phyloP scores from a whole-genome alignment of 2,329 filamentous ascomycete species.

The Samsoniella hepiali region DNA sequence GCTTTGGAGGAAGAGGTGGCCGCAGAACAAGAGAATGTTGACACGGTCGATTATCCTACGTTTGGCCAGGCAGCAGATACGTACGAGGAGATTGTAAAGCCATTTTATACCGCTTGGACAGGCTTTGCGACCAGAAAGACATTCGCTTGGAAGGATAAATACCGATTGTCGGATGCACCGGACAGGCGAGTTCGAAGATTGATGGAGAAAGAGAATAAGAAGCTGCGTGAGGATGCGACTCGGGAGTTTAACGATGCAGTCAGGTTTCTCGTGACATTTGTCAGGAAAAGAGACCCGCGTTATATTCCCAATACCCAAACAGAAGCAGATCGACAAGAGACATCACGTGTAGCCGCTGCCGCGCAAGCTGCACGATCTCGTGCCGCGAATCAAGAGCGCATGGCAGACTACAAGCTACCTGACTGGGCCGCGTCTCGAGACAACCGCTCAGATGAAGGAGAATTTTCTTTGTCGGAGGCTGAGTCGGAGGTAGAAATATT shows the following conservation, averaged over 20 bases:
- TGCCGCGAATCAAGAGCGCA: conserved; percentile 74
- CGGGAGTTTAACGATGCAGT: conserved; percentile 93
- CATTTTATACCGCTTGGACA: conserved; percentile 79
- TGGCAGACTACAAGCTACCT: conserved; percentile 63
- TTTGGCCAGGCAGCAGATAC: conserved; percentile 76
- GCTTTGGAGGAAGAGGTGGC: conserved; percentile 76
- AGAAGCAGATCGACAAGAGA: conserved; percentile 75
- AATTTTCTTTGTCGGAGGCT: conserved; percentile 60
- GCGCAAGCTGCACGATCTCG: conserved; percentile 82
- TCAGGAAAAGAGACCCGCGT: conserved; percentile 85
- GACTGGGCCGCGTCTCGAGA: conserved; percentile 69
- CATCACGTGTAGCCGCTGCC: conserved; percentile 71
- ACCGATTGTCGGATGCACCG: conserved; percentile 78
- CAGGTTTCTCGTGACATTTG: conserved; percentile 78
- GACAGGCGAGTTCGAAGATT: conserved; percentile 77
- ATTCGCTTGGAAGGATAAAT: conserved; percentile 87
- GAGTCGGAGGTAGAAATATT: conserved; percentile 58
- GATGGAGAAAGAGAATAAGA: conserved; percentile 95
- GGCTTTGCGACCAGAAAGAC: conserved; percentile 80
- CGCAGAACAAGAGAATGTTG: conserved; percentile 62
- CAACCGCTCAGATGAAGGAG: conserved; percentile 48
- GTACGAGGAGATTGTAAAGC: conserved; percentile 72
- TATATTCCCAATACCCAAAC: conserved; percentile 74
- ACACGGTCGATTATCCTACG: conserved; percentile 67
- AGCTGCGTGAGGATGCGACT: conserved; percentile 74